Base-by-base conservation (phyloP, 352 stramenopile genomes). In the Pythium sp. region DNA sequence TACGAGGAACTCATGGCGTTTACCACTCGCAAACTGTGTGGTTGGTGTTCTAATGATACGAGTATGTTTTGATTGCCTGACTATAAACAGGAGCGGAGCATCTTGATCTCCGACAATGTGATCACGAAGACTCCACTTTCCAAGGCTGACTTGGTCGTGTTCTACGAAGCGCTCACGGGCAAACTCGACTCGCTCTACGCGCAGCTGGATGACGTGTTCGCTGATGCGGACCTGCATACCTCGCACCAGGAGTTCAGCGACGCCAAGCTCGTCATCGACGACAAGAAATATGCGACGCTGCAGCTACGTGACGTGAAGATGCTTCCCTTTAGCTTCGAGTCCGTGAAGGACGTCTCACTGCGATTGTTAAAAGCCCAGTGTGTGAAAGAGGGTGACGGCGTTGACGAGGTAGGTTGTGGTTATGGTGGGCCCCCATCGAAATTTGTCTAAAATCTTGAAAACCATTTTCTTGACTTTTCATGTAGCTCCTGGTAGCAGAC, bases 141-240 rank as follows among this genome's bases (percentile, higher is more conserved):
- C 0, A 32, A 38, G 1, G 53, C 62, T 1, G 62, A 68, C 54
- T 62, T 46, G 20, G 26, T 28, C 18, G 51, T 54, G 9, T 68
- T 68, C 26, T 38, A 60, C 30, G 54, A 65, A 20, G 15, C 47
- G 24, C 22, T 49, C 6, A 46, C 34, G 11, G 63, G 36, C 11
- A 63, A 68, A 28, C 18, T 69, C n/a, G 46, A 65, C 51, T 41
- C 64, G 57, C 36, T 63, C 43, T 69, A 69, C 47, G 34, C 64
- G 8, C 55, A 64, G 28, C 34, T 62, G 22, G 56, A 64, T 32
- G 24, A 64, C 12, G 56, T 64, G 22, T 59, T 63, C 20, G 64
- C 43, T 6, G 38, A 46, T 6, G 38, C 38, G 14, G 14, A 20
- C 3, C 14, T 43, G 9, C 11, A 43, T 15, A 43, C 36, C 11